phyloP scores from a whole-genome alignment of 164 flowering plant genomes.

The Taxillus chinensis region DNA sequence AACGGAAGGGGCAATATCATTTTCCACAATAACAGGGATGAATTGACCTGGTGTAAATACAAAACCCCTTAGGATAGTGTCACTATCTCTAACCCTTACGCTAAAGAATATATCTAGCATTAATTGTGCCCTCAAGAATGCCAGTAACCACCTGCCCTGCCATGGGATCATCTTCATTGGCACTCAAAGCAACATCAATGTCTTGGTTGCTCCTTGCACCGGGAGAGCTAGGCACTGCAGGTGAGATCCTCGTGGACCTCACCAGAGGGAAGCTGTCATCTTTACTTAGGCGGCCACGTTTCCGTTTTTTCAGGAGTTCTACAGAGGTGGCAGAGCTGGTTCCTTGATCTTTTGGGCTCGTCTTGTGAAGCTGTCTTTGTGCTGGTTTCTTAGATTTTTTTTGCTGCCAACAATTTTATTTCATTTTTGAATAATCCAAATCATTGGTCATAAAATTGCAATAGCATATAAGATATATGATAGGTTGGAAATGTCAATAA shows the following conservation, averaged over 20 bases:
- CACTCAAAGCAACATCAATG: constrained; percentile 5
- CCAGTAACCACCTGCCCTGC: constrained; percentile 42
- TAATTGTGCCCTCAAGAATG: constrained; percentile 35
- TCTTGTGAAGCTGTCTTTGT: constrained; percentile 2
- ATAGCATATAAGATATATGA: too few relatives aligned
- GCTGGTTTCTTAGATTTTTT: neutral
- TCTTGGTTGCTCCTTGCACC: constrained; percentile 2
- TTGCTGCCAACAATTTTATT: neutral
- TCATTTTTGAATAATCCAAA: too few relatives aligned
- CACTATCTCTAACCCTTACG: constrained; percentile 22
- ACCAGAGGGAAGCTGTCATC: constrained; percentile 18
- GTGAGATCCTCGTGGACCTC: constrained; percentile 7
- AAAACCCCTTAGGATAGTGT: constrained; percentile 29
- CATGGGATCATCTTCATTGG: constrained; percentile 14
- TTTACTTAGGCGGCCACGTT: constrained; percentile 49
- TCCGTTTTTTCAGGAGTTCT: constrained; percentile 28
- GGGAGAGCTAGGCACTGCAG: constrained; percentile 7
- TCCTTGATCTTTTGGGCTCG: constrained; percentile 15
- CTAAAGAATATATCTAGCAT: constrained; percentile 43
- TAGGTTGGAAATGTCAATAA: too few relatives aligned
- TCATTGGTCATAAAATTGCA: too few relatives aligned
- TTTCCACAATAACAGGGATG: constrained; percentile 28
- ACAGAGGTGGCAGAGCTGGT: constrained; percentile 7
- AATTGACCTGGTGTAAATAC: constrained; percentile 30
- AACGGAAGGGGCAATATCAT: constrained; percentile 44